phyloP scores from a whole-genome alignment of 805 yeast genomes.

The Starmerella sirachaensis region DNA sequence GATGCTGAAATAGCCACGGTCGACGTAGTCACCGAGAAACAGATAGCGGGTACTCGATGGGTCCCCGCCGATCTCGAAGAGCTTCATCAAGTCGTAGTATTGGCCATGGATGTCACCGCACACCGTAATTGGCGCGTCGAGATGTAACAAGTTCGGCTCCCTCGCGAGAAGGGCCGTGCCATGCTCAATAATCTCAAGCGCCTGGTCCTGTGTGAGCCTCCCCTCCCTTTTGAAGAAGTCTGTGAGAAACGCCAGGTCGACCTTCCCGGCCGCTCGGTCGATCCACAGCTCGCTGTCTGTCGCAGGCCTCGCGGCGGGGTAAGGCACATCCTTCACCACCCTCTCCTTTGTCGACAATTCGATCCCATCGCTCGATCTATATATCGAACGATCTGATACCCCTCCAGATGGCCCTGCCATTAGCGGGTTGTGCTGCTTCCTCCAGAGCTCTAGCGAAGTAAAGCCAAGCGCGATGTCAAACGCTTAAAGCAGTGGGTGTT shows the following conservation, averaged over 20 bases:
- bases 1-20: slow-evolving; percentile 80
- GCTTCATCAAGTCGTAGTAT: slow-evolving; percentile 74
- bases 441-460: too few relatives aligned
- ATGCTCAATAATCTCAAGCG: slow-evolving; percentile 46
- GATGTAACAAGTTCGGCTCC: slow-evolving; percentile 70
- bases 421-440: too few relatives aligned
- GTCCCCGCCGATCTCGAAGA: slow-evolving; percentile 88
- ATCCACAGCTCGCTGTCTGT: slow-evolving; percentile 57
- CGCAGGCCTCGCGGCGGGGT: slow-evolving; percentile 58
- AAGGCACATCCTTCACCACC: slow-evolving; percentile 43
- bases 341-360: slow-evolving; percentile 45
- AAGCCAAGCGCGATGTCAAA: too few relatives aligned
- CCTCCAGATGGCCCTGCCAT: not conserved
- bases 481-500: too few relatives aligned
- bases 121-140: slow-evolving; percentile 88
- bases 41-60: slow-evolving; percentile 66
- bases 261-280: slow-evolving; percentile 38
- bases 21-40: slow-evolving; percentile 90
- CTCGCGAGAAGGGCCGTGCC: slow-evolving; percentile 51
- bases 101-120: slow-evolving; percentile 99
- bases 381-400: slow-evolving; percentile 9
- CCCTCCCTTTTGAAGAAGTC: slow-evolving; percentile 76
- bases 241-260: slow-evolving; percentile 58
- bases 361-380: slow-evolving; percentile 37
- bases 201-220: slow-evolving; percentile 58